These are phyloP conservation scores for Orbilia blumenaviensis DNA, from an alignment of 2,329 filamentous ascomycete species.

Conservation along the genomic window DNA sequence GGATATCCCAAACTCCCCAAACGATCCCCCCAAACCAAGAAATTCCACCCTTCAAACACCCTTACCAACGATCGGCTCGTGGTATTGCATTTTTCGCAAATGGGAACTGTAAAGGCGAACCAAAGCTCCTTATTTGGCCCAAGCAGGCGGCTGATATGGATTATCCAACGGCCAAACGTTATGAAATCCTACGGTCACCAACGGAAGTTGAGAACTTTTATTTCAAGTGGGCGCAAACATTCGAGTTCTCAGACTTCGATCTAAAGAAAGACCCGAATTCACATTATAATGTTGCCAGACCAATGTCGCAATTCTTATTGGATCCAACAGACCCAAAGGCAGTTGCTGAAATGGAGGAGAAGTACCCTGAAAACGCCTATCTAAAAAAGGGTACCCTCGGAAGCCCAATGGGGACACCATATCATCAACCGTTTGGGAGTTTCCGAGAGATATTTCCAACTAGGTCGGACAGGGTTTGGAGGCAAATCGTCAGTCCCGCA, in stretches of 20 bases:
- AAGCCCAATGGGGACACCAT: conserved; percentile 38
- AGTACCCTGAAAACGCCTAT: conserved; percentile 24
- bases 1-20: conserved; percentile 43
- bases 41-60: conserved; percentile 33
- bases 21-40: neutral
- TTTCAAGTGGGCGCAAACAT: conserved; percentile 37
- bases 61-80: conserved; percentile 31
- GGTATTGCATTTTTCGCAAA: conserved; percentile 45
- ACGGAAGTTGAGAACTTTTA: conserved; percentile 31
- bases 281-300: conserved; percentile 37
- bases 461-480: conserved; percentile 31
- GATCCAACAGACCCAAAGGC: neutral
- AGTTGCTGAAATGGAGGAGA: neutral
- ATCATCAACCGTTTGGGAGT: conserved; percentile 47
- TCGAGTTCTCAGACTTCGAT: conserved; percentile 50
- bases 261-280: conserved; percentile 48
- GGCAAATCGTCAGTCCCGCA: conserved; percentile 29
- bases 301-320: neutral
- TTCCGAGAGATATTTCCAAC: conserved; percentile 51
- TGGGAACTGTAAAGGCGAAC: conserved; percentile 33
- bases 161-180: conserved; percentile 23
- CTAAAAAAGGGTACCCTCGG: conserved; percentile 16
- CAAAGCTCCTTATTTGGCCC: conserved; percentile 48
- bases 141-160: conserved; percentile 43
- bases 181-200: conserved; percentile 10